Conservation (phyloP, 331 rosid genomes). For the Malus hybrid region DNA sequence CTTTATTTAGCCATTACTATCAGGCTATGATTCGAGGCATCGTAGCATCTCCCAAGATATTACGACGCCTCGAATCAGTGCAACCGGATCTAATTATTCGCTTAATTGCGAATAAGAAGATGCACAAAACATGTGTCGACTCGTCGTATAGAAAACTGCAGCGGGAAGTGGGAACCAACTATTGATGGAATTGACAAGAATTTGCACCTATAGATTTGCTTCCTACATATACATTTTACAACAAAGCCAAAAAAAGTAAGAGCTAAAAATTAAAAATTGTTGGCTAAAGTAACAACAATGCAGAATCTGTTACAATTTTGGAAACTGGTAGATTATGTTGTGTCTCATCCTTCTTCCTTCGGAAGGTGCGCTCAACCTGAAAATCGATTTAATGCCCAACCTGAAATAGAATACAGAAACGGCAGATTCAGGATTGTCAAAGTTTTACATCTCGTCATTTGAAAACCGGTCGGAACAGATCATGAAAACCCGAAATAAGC, state of each 20-base stretch:
- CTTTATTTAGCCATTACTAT: too few species aligned
- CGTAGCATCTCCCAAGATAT: too few species aligned
- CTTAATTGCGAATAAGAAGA: too few species aligned
- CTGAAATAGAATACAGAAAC: conserved; percentile 4
- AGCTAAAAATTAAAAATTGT: neutral
- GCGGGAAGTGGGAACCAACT: neutral
- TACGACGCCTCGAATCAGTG: too few species aligned
- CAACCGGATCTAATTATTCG: too few species aligned
- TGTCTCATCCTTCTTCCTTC: conserved; percentile 14
- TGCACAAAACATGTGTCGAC: too few species aligned
- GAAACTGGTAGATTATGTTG: neutral
- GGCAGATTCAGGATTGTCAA: too few species aligned
- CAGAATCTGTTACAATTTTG: conserved; percentile 16
- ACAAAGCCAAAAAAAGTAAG: neutral
- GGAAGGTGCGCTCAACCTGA: conserved; percentile 24
- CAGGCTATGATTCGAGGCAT: too few species aligned
- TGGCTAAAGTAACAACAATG: conserved; percentile 10
- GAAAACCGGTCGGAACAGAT: neutral
- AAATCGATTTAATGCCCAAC: conserved; percentile 29
- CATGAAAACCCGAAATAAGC: neutral
- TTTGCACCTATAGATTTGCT: conserved; percentile 12
- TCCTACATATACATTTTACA: conserved; percentile 13
- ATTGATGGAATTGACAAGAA: neutral
- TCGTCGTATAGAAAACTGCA: too few species aligned
- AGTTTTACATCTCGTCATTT: neutral